Base-by-base conservation (phyloP, 1,139 yeast genomes). In the Yarrowia galli region DNA sequence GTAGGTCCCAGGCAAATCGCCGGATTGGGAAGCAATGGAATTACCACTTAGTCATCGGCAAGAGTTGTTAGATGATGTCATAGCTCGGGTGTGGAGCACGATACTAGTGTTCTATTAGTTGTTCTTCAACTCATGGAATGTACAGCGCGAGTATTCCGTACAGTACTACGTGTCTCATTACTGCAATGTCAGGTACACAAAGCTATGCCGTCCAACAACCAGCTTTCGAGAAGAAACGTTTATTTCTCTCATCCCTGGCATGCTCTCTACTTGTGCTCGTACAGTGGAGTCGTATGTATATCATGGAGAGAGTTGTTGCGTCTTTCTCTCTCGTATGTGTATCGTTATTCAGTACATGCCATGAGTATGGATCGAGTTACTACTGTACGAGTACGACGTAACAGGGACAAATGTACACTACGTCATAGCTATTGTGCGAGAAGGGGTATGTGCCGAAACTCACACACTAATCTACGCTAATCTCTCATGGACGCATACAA, bases 1-100 rank as follows among this genome's bases (percentile, higher is more conserved):
- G 60, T 53, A 53, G 60, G 60, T 53, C 60, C 60, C 60, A 53
- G 60, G 60, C 60, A 15, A 36, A 36, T 22, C 45, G 60, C 60
- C 60, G 60, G 60, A 53, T 53, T 53, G 35, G 60, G 60, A 13
- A 51, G 28, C 42, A 35, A 22, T 35, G 54, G 18, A 18, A 49
- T 49, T 48, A 46, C 38, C 40, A 38, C 38, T 48, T 48, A 48
- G 38, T 32, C 38, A 49, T 28, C 12, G 40, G 5, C 23, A 12
- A 12, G 22, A 49, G 18, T 20, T 22, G 40, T 28, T 8, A 1
- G 16, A 49, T 49, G 54, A 35, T 22, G 23, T 51, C 42, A 51
- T 35, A 28, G 43, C 3, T 5, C 8, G 43, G 43, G 43, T 40
- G 38, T 7, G 38, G 13, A 13, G n/a, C n/a, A n/a, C n/a, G n/a